phyloP scores from a whole-genome alignment of 768 basidiomycete genomes.

The Podaxis mareebaensis region DNA sequence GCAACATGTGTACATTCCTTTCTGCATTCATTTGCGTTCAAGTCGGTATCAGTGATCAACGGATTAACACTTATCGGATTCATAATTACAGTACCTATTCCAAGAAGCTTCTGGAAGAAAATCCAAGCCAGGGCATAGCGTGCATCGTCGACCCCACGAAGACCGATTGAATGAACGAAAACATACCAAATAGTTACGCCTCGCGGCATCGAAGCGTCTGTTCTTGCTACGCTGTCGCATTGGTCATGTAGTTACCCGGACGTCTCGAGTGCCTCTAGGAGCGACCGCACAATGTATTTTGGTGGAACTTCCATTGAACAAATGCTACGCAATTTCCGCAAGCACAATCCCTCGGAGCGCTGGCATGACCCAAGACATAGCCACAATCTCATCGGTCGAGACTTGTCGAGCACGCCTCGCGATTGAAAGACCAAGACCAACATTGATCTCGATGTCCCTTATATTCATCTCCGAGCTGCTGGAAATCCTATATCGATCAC shows the following conservation, averaged over 20 bases:
- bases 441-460: not conserved
- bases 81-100: not conserved
- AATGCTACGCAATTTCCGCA: not conserved
- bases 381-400: not conserved
- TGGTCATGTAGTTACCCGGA: not conserved
- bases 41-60: not conserved
- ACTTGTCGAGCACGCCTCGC: not conserved
- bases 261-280: not conserved
- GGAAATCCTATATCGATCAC: not conserved
- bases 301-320: not conserved
- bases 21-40: not conserved
- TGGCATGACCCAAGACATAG: not conserved
- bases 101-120: constrained; percentile 6
- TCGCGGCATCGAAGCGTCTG: constrained; percentile 4
- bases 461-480: not conserved
- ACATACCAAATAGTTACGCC: not conserved
- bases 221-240: not conserved
- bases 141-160: not conserved
- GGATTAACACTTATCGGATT: not conserved
- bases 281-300: not conserved
- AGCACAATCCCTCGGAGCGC: not conserved
- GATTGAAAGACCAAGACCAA: not conserved
- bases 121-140: not conserved
- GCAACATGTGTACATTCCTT: not conserved
- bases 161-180: not conserved